phyloP scores from a whole-genome alignment of 1,284 basidiomycete genomes.

The Heliocybe sulcata region DNA sequence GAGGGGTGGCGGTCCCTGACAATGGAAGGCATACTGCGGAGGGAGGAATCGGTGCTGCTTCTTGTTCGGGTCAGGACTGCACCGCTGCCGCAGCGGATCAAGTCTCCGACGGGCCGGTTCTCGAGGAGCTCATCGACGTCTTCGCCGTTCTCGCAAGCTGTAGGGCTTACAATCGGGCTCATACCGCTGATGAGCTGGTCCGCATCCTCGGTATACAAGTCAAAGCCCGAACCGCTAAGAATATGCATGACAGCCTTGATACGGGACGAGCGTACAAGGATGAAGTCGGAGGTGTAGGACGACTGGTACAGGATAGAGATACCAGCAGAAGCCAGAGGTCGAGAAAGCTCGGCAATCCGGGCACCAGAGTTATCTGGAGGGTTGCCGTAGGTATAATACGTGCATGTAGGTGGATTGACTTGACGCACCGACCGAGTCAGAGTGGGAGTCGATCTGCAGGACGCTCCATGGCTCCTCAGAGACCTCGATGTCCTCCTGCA shows the following conservation, averaged over 20 bases:
- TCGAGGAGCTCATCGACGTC: not conserved
- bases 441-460: conserved; percentile 72
- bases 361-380: conserved; percentile 57
- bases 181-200: conserved; percentile 23
- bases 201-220: conserved; percentile 54
- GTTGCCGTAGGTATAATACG: conserved; percentile 1
- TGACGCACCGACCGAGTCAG: conserved; percentile 49
- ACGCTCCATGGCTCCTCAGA: conserved; percentile 68
- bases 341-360: conserved; percentile 73
- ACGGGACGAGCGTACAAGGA: conserved; percentile 67
- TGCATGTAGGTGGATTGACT: conserved; percentile 1
- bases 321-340: conserved; percentile 69
- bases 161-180: conserved; percentile 25
- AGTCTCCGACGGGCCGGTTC: conserved; percentile 23
- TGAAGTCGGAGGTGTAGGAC: conserved; percentile 80
- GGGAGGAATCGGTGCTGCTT: conserved; percentile 27
- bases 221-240: conserved; percentile 55
- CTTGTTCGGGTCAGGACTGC: conserved; percentile 39
- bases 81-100: conserved; percentile 27
- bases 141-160: conserved; percentile 17
- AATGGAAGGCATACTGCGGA: conserved; percentile 7
- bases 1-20: conserved; percentile 1
- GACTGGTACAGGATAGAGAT: conserved; percentile 84
- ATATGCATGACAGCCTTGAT: conserved; percentile 55
- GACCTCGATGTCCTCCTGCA: conserved; percentile 39